Evolutionary conservation across 1,284 basidiomycete species (phyloP), one percentile per base, ranked within the genome.

Genomic region (Veloporphyrellus conicus): DNA sequence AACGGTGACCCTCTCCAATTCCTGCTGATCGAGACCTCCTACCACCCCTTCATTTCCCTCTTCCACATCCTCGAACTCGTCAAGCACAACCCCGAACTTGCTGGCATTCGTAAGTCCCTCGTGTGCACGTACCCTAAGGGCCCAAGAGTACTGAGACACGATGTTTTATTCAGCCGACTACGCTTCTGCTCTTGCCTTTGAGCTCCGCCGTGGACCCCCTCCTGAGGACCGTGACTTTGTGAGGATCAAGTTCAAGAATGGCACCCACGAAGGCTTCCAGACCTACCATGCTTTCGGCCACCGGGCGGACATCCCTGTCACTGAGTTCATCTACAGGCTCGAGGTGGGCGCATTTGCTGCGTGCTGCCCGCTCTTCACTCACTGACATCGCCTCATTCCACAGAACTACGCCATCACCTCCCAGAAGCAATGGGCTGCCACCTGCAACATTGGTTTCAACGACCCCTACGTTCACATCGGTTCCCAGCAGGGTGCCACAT

Each of bases 11-110:
- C 85, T 33, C 79, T 93, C 48, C 83, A 89, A 60, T 75, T 93
- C 68, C 74, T 84, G 63, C 69, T 90, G 54, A 70, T 87, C 50
- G 75, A 90, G 64, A 84, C 84, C 19, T 87, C 87, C 55, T 93
- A 93, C 74, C 90, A 93, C 68, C 86, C 90, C 15, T 89, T 93
- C 78, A 83, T 93, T 59, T 90, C 88, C 14, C 75, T 93, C 63
- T 85, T 91, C 79, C 80, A 85, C 66, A 79, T 90, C 69, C 82
- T 86, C 15, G 82, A 83, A 46, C 68, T 82, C 49, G 57, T 68
- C 52, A 71, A 78, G 52, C 68, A 75, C 20, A 69, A 81, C 63
- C 82, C 84, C 2, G 75, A 82, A 45, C 66, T 84, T 49, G 67
- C 71, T 36, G 81, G 75, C 34, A 80, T 90, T 54, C 84, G 85